Conservation (phyloP, 148 eudicot genomes). For the Cornus kousa region DNA sequence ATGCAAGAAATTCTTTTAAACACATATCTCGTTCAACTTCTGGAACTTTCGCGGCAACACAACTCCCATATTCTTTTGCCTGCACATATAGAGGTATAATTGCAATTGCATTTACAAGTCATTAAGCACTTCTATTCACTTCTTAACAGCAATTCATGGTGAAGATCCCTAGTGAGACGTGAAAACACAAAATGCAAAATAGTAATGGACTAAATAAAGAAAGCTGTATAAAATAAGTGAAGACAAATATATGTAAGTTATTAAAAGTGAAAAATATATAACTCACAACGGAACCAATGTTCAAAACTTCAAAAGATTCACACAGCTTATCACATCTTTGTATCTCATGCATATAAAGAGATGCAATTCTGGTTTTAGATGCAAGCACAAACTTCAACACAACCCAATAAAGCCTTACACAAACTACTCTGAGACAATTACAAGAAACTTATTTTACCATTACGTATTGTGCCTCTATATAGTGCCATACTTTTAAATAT, state of each 20-base stretch:
- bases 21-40: slow-evolving; percentile 94
- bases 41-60: slow-evolving; percentile 88
- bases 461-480: too few relatives aligned
- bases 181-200: background rate
- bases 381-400: too few relatives aligned
- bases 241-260: too few relatives aligned
- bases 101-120: background rate
- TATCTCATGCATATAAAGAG: too few relatives aligned
- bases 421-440: too few relatives aligned
- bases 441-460: too few relatives aligned
- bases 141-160: background rate
- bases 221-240: too few relatives aligned
- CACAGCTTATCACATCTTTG: too few relatives aligned
- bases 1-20: slow-evolving; percentile 72
- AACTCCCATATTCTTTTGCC: slow-evolving; percentile 88
- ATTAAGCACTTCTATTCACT: background rate
- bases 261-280: background rate
- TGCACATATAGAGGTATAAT: slow-evolving; percentile 30
- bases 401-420: too few relatives aligned
- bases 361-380: too few relatives aligned
- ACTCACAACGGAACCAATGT: background rate
- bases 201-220: background rate
- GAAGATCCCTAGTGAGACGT: background rate
- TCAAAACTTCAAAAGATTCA: too few relatives aligned
- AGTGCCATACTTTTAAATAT: too few relatives aligned